Percentiles rank a stretch among this genome's conserved stretches.
Conservation (phyloP, 2,329 filamentous ascomycete genomes). For the Nannizzia gypsea region DNA sequence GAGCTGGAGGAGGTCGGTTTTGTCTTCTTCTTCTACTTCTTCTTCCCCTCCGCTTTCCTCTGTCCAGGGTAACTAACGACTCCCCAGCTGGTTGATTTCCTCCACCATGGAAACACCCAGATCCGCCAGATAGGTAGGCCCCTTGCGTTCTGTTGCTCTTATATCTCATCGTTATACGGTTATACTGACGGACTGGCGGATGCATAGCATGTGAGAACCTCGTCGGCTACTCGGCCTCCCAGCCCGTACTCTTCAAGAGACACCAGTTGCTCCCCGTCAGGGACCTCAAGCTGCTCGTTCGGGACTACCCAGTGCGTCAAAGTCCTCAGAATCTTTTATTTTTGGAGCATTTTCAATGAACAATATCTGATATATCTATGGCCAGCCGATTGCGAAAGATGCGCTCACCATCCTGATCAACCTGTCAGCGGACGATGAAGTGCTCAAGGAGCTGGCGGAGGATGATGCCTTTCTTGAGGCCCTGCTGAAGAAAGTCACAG, state of each 20-base stretch:
- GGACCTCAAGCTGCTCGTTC: slow-evolving; percentile 74
- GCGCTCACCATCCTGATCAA: slow-evolving; percentile 67
- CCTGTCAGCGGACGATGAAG: slow-evolving; percentile 69
- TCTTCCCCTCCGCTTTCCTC: too few species aligned
- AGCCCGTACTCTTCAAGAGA: slow-evolving; percentile 73
- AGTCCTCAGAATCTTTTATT: not conserved
- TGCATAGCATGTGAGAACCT: slow-evolving; percentile 65
- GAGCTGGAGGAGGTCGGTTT: slow-evolving; percentile 61
- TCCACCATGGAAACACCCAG: slow-evolving; percentile 82
- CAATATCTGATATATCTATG: slow-evolving; percentile 4
- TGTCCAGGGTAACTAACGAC: slow-evolving; percentile 11
- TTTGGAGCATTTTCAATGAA: not conserved
- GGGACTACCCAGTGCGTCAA: slow-evolving; percentile 62
- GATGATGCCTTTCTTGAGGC: slow-evolving; percentile 73
- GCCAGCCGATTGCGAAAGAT: slow-evolving; percentile 79
- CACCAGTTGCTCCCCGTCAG: slow-evolving; percentile 66
- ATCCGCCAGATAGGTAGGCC: slow-evolving; percentile 64
- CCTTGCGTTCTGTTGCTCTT: slow-evolving; percentile 13
- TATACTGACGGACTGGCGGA: not conserved
- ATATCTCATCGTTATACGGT: not conserved
- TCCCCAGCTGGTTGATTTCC: slow-evolving; percentile 73
- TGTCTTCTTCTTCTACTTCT: not conserved
- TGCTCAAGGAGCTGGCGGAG: slow-evolving; percentile 58
- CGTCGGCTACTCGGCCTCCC: slow-evolving; percentile 65
- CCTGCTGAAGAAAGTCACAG: slow-evolving; percentile 60